These are phyloP conservation scores for Mycogone perniciosa DNA, from an alignment of 2,329 filamentous ascomycete genomes.

Conservation along the genomic window DNA sequence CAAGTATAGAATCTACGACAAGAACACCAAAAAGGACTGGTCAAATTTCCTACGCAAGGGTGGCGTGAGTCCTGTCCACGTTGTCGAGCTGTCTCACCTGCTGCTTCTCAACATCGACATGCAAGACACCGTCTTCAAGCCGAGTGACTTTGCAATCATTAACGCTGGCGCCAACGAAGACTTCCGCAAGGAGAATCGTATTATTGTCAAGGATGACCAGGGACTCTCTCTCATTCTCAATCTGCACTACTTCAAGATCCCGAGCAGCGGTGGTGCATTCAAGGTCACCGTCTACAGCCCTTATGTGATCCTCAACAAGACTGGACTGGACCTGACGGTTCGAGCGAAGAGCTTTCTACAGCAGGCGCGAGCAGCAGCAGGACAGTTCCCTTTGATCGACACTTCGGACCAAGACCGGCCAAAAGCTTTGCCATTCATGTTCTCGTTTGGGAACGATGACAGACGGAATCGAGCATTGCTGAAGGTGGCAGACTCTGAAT, in stretches of 20 bases:
- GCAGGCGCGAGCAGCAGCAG: constrained; percentile 73
- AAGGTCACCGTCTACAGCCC: constrained; percentile 92
- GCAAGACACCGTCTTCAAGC: constrained; percentile 90
- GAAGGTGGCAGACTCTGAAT: constrained; percentile 81
- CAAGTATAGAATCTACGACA: constrained; percentile 98
- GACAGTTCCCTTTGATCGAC: constrained; percentile 58
- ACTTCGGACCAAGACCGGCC: constrained; percentile 47
- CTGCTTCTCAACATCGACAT: constrained; percentile 90
- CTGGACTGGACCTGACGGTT: constrained; percentile 79
- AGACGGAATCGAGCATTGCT: constrained; percentile 84
- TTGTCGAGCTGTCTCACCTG: constrained; percentile 91
- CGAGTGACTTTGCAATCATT: constrained; percentile 95
- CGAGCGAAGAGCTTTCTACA: constrained; percentile 86
- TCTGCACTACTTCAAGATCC: constrained; percentile 85
- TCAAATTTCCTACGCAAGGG: constrained; percentile 96
- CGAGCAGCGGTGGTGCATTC: constrained; percentile 91
- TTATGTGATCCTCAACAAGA: constrained; percentile 93
- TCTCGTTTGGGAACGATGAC: constrained; percentile 84
- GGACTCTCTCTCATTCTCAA: constrained; percentile 73
- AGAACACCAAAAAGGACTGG: constrained; percentile 98
- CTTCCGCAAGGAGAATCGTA: constrained; percentile 72
- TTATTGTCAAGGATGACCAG: constrained; percentile 79
- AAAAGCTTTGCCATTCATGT: constrained; percentile 91
- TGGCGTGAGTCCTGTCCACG: constrained; percentile 92
- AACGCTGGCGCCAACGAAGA: constrained; percentile 84